Conservation (phyloP, 2,329 filamentous ascomycete species). For the Colletotrichum lupini region DNA sequence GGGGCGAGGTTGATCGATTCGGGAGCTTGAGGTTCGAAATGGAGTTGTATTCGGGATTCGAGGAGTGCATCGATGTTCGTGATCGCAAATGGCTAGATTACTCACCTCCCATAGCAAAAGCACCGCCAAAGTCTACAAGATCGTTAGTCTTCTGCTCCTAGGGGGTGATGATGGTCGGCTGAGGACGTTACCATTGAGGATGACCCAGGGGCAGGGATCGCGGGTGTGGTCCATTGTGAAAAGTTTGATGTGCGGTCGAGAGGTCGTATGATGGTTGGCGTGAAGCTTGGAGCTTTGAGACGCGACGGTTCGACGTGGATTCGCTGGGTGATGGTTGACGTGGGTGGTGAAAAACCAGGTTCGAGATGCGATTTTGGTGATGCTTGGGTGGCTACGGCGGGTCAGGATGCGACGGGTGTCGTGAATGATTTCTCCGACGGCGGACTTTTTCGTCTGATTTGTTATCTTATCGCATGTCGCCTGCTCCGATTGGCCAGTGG, state of each 20-base stretch:
- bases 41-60: neutral
- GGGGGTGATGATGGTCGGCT: neutral
- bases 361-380: neutral
- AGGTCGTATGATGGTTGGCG: constrained; percentile 27
- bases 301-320: neutral
- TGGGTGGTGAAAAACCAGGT: neutral
- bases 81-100: neutral
- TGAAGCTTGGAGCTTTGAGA: neutral
- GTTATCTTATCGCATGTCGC: constrained; percentile 11
- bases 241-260: neutral
- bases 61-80: constrained; percentile 52
- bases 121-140: constrained; percentile 83
- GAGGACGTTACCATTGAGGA: constrained; percentile 72
- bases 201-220: constrained; percentile 97
- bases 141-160: neutral
- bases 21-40: neutral
- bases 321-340: neutral
- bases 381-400: neutral
- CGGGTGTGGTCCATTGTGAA: constrained; percentile 88
- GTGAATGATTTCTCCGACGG: constrained; percentile 21
- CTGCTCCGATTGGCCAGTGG: neutral
- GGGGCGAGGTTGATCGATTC: neutral
- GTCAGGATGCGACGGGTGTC: constrained; percentile 24
- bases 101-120: constrained; percentile 86
- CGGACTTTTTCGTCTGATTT: constrained; percentile 4